Percentiles rank a stretch among this genome's conserved stretches.
Evolutionary conservation across 371 early-diverging fungal species (phyloP).

Genomic region (Capniomyces stellatus): DNA sequence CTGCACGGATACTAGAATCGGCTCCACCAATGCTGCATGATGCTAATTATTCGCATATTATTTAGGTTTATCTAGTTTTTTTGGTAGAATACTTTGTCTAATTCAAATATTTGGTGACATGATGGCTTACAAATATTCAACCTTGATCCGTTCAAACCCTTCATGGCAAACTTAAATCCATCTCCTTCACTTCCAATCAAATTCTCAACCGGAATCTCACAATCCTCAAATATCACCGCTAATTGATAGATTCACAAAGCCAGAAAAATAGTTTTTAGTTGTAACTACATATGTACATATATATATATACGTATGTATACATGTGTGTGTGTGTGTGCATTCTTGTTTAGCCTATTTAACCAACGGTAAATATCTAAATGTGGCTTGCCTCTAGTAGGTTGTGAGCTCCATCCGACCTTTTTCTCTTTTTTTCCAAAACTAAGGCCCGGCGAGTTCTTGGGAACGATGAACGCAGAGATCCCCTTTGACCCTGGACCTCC

Average conservation of each 20-base stretch:
- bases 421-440: constrained; percentile 44
- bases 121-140: constrained; percentile 26
- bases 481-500: constrained; percentile 39
- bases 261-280: too few species aligned
- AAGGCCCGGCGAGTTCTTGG: constrained; percentile 34
- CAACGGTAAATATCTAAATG: too few species aligned
- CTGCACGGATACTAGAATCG: constrained; percentile 30
- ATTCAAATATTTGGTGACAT: neutral
- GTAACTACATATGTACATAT: too few species aligned
- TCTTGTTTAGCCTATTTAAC: too few species aligned
- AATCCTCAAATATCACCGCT: constrained; percentile 39
- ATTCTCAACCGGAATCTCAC: constrained; percentile 30
- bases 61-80: too few species aligned
- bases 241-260: too few species aligned
- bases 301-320: too few species aligned
- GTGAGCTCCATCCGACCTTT: constrained; percentile 44
- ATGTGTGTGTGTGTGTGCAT: too few species aligned
- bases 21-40: constrained; percentile 44
- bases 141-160: constrained; percentile 40
- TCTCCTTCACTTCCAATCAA: constrained; percentile 35
- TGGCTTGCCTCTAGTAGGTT: constrained; percentile 35
- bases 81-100: neutral
- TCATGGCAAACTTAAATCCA: constrained; percentile 46
- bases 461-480: constrained; percentile 34
- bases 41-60: constrained; percentile 10